phyloP scores from a whole-genome alignment of 331 rosid genomes.

The Spiraea crenata region DNA sequence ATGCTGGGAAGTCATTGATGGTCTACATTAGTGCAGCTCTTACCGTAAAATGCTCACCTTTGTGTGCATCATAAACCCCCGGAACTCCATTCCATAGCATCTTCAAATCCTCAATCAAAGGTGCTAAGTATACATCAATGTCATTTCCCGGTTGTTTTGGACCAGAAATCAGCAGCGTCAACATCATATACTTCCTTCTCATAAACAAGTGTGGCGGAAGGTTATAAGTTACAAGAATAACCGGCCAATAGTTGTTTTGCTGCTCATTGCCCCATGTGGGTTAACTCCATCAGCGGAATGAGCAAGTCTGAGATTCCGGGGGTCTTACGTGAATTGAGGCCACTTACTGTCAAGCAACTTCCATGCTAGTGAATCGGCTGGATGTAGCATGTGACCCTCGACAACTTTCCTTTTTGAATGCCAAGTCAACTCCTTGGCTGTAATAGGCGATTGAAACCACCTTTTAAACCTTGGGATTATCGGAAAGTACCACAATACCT shows the following conservation, averaged over 20 bases:
- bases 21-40: neutral
- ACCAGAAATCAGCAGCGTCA: neutral
- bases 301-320: neutral
- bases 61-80: neutral
- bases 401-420: neutral
- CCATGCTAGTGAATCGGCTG: neutral
- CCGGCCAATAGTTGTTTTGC: neutral
- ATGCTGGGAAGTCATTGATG: neutral
- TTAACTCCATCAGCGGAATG: conserved; percentile 8
- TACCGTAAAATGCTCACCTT: neutral
- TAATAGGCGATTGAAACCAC: no score
- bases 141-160: neutral
- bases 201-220: conserved; percentile 1
- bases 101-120: neutral
- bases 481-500: conserved; percentile 2
- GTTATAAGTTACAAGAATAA: neutral
- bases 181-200: neutral
- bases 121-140: neutral
- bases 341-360: neutral
- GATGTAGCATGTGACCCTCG: conserved; percentile 16
- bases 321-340: neutral
- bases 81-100: neutral
- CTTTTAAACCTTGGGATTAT: neutral
- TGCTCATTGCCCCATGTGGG: neutral
- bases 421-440: neutral